These are phyloP conservation scores for Eimeria brunetti DNA, from an alignment of 169 alveolate genomes.

Conservation along the genomic window DNA sequence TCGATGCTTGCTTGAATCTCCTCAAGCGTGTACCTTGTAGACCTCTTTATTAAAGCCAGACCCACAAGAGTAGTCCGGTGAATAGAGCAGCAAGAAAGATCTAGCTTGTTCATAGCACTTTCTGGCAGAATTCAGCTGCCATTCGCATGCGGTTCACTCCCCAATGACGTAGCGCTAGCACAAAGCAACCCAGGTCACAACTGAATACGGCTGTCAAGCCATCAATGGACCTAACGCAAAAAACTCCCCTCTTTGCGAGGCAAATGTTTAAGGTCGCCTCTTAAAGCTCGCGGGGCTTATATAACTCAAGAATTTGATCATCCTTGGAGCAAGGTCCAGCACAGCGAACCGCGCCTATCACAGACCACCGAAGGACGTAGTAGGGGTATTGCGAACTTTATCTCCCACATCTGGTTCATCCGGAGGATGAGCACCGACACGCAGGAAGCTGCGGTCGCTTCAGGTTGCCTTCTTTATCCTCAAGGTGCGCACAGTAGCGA, in stretches of 20 bases:
- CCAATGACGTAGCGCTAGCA: neutral
- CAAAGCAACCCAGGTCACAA: neutral
- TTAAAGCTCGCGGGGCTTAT: neutral
- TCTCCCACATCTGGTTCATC: neutral
- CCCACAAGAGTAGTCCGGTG: neutral
- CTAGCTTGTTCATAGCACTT: neutral
- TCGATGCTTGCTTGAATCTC: neutral
- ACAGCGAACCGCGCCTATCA: neutral
- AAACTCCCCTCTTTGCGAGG: neutral
- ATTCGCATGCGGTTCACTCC: neutral
- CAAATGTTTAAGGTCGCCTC: neutral
- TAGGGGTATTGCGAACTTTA: neutral
- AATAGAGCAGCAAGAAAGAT: neutral
- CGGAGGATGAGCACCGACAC: neutral
- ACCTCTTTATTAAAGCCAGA: neutral
- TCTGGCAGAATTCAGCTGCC: neutral
- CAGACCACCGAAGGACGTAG: neutral
- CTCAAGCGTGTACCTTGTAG: neutral
- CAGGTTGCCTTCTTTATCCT: neutral
- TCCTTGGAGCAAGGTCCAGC: neutral
- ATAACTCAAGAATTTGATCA: neutral
- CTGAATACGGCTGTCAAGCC: neutral
- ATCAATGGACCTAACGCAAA: neutral
- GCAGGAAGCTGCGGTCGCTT: neutral
- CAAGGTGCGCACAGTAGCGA: neutral